Evolutionary conservation across 768 basidiomycete genomes (phyloP), one percentile per base, ranked within the genome.

Genomic region (Hygrophorus pudorinus): DNA sequence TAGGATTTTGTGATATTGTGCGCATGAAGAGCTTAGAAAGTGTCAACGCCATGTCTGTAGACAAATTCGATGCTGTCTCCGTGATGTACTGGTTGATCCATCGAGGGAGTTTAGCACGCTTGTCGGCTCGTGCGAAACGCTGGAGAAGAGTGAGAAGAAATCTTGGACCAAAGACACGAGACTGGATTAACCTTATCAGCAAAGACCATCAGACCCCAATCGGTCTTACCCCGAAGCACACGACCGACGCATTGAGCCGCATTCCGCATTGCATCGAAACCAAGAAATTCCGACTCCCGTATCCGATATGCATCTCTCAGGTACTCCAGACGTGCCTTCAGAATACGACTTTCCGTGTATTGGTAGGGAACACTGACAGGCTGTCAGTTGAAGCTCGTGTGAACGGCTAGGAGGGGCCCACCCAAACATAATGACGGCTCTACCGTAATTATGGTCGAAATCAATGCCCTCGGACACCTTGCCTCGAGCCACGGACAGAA

Each of bases 401-500:
- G 27, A 20, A 41, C 40, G 37, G 40, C 7, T 31, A 29, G 44
- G 27, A 21, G 1, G 24, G 45, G 50, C 62, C 60, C 60, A 91
- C 89, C 96, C 96, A 67, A 99, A 98, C 96, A 99, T 97, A 60
- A 99, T 91, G 59, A 98, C 92, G 53, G 96, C 96, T 40, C 96
- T 78, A 1, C 96, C 96, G 59, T 98, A 99, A 60, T 99, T 97
- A 64, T 99, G 96, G 60, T 99, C 96, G 57, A 99, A 99, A 78
- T 99, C 96, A 56, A 99, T 99, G n/a, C 96, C 96, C 64, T 99
- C 96, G 0, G 96, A 98, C 0, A 99, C 96, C 62, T 99, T 99
- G 2, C 96, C 96, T 69, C 96, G 81, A 21, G 96, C 96, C 28
- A 99, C 96, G 17, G 96, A 97, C 32, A 99, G 71, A 24, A 99